phyloP scores from a whole-genome alignment of 371 early-diverging fungal species.

The Mortierella sp. region DNA sequence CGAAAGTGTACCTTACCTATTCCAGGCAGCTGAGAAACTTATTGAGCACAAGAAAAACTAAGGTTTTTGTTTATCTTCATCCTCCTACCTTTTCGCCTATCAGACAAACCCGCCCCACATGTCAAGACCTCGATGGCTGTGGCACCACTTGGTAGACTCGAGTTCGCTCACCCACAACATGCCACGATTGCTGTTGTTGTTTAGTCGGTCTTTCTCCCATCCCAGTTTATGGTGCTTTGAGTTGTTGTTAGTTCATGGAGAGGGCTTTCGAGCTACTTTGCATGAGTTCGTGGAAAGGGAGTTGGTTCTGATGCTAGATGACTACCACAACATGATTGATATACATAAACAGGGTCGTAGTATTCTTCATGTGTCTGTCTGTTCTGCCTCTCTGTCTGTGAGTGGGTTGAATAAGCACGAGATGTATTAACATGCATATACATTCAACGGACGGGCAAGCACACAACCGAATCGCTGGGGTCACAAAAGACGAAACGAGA shows the following conservation, averaged over 20 bases:
- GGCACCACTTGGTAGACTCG: background rate
- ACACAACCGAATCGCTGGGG: conserved; percentile 3
- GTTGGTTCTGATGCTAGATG: background rate
- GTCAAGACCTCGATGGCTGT: conserved; percentile 3
- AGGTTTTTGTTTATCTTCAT: background rate
- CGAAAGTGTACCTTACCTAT: background rate
- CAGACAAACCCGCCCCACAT: background rate
- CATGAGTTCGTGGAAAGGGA: too few species aligned
- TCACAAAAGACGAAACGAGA: background rate
- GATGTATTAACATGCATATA: conserved; percentile 1
- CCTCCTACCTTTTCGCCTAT: background rate
- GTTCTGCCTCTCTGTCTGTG: background rate
- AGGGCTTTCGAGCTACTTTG: background rate
- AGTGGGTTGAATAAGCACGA: conserved; percentile 1
- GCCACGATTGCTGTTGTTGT: background rate
- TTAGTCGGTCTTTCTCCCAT: background rate
- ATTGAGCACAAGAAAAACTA: background rate
- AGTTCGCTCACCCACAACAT: background rate
- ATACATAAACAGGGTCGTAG: background rate
- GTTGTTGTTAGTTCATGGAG: background rate
- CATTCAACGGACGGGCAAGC: background rate
- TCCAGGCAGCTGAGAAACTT: conserved; percentile 5
- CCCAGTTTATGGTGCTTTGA: background rate
- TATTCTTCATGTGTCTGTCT: conserved; percentile 2
- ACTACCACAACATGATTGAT: background rate